These are phyloP conservation scores for Protomyces arabidopsidicola DNA, from an alignment of 1,139 yeast genomes.

Conservation along the genomic window DNA sequence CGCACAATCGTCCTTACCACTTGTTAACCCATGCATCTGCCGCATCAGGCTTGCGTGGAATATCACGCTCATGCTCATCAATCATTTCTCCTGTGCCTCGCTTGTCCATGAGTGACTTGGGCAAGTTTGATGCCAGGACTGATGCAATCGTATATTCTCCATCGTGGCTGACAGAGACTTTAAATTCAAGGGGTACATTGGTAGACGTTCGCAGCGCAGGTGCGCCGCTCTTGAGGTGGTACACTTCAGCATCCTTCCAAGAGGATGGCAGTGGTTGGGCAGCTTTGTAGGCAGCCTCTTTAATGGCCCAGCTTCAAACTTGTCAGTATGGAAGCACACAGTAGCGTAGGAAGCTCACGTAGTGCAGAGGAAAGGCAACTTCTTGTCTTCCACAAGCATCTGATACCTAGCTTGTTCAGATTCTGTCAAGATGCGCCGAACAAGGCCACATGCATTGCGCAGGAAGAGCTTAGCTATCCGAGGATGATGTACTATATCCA, in stretches of 20 bases:
- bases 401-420: slow-evolving; percentile 1
- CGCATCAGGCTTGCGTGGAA: slow-evolving; percentile 9
- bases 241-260: slow-evolving; percentile 15
- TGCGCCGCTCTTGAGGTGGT: slow-evolving; percentile 1
- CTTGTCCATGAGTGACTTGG: neutral
- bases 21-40: slow-evolving; percentile 21
- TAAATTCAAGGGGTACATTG: slow-evolving; percentile 7
- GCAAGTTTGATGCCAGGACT: slow-evolving; percentile 3
- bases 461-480: slow-evolving; percentile 1
- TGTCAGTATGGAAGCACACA: neutral
- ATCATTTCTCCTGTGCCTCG: slow-evolving; percentile 25
- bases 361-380: slow-evolving; percentile 4
- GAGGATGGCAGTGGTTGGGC: slow-evolving; percentile 11
- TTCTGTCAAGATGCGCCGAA: slow-evolving; percentile 16
- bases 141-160: slow-evolving; percentile 24
- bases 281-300: slow-evolving; percentile 25
- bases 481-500: slow-evolving; percentile 17
- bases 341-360: neutral
- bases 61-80: slow-evolving; percentile 16
- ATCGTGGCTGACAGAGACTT: slow-evolving; percentile 19
- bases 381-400: neutral
- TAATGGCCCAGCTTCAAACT: slow-evolving; percentile 12
- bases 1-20: slow-evolving; percentile 1
- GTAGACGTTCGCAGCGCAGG: neutral
- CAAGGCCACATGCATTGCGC: neutral